Conservation (phyloP, 1,139 yeast species). For the Chernovozyma sophiae-reginae region DNA sequence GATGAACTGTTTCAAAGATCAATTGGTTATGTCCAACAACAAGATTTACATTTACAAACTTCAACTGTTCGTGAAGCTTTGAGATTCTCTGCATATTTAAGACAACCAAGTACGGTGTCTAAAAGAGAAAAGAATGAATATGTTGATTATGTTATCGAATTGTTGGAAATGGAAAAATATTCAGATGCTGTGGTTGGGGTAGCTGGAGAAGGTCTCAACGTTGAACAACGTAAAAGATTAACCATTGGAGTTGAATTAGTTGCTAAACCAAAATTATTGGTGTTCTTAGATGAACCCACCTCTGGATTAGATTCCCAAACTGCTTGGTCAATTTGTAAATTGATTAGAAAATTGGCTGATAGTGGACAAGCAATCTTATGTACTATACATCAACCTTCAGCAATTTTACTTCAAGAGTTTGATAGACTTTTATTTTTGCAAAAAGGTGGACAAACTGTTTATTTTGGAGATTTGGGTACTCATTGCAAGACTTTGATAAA, state of each 20-base stretch:
- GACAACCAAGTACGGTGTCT: conserved; percentile 59
- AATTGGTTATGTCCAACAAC: conserved; percentile 83
- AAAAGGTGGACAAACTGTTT: conserved; percentile 56
- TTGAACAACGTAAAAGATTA: conserved; percentile 76
- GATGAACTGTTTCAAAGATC: conserved; percentile 75
- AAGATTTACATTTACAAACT: conserved; percentile 70
- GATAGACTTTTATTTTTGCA: conserved; percentile 36
- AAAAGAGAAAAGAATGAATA: conserved; percentile 60
- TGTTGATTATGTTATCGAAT: conserved; percentile 65
- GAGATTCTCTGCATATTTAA: conserved; percentile 64
- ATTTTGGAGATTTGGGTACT: conserved; percentile 62
- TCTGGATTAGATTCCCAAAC: conserved; percentile 42
- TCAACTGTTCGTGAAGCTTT: conserved; percentile 80
- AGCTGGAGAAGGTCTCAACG: conserved; percentile 74
- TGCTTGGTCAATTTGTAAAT: conserved; percentile 42
- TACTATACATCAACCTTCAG: conserved; percentile 43
- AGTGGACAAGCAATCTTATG: conserved; percentile 43
- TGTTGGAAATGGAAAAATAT: conserved; percentile 68
- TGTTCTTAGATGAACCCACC: conserved; percentile 37
- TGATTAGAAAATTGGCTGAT: conserved; percentile 39
- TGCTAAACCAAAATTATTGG: conserved; percentile 34
- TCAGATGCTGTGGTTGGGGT: conserved; percentile 84
- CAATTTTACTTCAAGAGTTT: conserved; percentile 32
- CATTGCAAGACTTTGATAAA: conserved; percentile 45
- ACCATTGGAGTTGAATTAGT: conserved; percentile 40